A percentile compares a stretch with the other conserved stretches of the same genome.
These are phyloP conservation scores for Hyphodiscus hymeniophilus DNA, from an alignment of 495 filamentous ascomycete species.

Conservation along the genomic window DNA sequence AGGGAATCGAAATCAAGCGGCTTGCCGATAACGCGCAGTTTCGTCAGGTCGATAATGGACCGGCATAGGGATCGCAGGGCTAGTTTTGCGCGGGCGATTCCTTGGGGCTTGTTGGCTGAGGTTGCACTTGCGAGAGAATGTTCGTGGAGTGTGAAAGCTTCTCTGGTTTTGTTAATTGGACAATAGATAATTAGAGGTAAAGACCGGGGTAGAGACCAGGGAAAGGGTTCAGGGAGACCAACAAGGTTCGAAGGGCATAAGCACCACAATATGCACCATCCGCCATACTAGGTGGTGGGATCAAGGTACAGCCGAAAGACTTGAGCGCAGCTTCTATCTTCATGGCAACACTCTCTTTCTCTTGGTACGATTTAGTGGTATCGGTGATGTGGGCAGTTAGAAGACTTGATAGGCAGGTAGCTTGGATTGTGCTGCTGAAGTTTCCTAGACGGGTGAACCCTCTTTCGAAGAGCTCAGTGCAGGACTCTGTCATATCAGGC, in stretches of 20 bases:
- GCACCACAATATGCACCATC: slow-evolving; percentile 12
- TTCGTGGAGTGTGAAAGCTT: neutral
- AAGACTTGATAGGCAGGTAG: slow-evolving; percentile 9
- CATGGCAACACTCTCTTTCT: neutral
- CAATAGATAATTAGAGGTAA: no score
- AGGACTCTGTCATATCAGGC: neutral
- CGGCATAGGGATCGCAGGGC: slow-evolving; percentile 1
- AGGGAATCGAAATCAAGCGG: slow-evolving; percentile 4
- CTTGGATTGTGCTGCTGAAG: slow-evolving; percentile 10
- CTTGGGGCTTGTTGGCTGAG: neutral
- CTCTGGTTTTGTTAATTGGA: slow-evolving; percentile 1
- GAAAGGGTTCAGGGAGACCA: neutral
- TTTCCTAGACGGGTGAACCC: slow-evolving; percentile 1
- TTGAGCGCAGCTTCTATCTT: slow-evolving; percentile 9
- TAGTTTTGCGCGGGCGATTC: neutral
- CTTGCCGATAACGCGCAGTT: neutral
- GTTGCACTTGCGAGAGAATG: neutral
- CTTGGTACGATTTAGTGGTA: neutral
- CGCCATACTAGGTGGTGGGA: slow-evolving; percentile 7
- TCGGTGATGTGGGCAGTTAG: slow-evolving; percentile 8
- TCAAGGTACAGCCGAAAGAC: slow-evolving; percentile 1
- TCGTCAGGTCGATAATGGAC: neutral
- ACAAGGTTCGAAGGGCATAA: slow-evolving; percentile 7
- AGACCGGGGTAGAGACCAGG: no score
- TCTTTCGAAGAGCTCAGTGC: neutral